Evolutionary conservation across 768 basidiomycete genomes (phyloP), one percentile per base, ranked within the genome.

Genomic region (Kondoa subrosea): DNA sequence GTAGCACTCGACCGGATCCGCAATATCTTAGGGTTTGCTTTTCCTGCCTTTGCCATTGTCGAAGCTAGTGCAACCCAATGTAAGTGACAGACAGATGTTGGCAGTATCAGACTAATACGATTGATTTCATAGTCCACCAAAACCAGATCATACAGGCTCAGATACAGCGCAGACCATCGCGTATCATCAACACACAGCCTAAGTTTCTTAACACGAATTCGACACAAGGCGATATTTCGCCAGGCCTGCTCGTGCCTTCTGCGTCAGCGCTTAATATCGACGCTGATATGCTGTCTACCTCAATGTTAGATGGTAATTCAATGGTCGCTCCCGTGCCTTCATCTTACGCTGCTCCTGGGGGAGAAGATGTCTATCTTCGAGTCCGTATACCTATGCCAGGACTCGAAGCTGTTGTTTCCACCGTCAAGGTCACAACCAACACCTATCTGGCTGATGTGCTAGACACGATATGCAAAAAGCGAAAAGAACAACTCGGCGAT

Each of bases 371-470:
- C 32, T 66, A 61, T 27, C 58, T 69, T 2, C 69, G 69, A 31
- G 63, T 69, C 32, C 56, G 69, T n/a, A 69, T 69, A 31, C 69
- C 69, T 25, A 68, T 69, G 25, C 57, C 59, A 34, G 69, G 66
- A 4, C 57, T 61, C 31, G 34, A 67, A 56, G 71, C 66, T 1
- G 56, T 63, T 16, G 64, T 26, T 3, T 70, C 68, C 17, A 71
- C 68, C 2, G 25, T 75, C 27, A 56, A 72, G 26, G 69, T 74
- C 21, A 67, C 90, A 8, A 85, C 88, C 16, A 90, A 88, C 8
- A 95, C 91, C 86, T 97, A 97, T 76, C 87, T 96, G 84, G 91
- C 92, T 73, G 93, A 97, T 76, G 89, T 89, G 0, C 82, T 95
- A 27, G 93, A 95, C 70, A 80, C 85, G 26, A 86, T 89, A 1